These are phyloP conservation scores for Ciborinia camelliae DNA, from an alignment of 2,329 filamentous ascomycete genomes.

Conservation along the genomic window DNA sequence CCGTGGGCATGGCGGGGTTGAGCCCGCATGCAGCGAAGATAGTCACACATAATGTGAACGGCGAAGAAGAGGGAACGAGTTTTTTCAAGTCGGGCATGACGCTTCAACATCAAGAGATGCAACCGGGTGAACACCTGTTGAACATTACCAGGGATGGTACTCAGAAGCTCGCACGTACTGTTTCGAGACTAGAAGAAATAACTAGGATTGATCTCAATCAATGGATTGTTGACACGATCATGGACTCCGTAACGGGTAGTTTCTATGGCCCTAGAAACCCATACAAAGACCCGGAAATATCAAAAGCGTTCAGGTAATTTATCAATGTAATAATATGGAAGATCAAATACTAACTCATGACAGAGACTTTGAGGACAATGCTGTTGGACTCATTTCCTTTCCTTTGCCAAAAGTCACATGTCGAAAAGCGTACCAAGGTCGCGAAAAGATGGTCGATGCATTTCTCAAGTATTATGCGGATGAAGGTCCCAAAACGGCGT, in stretches of 20 bases:
- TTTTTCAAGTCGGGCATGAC: not conserved
- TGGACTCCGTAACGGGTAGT: not conserved
- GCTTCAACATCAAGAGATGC: not conserved
- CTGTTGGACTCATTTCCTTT: not conserved
- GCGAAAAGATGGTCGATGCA: not conserved
- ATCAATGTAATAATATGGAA: not conserved
- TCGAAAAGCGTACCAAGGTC: not conserved
- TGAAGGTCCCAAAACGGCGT: not conserved
- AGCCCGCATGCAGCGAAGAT: not conserved
- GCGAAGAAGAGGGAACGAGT: not conserved
- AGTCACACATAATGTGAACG: not conserved
- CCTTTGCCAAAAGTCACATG: not conserved
- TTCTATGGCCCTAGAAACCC: slow-evolving; percentile 3
- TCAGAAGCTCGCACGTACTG: not conserved
- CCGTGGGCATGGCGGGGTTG: not conserved
- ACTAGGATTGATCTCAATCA: not conserved
- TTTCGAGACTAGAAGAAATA: not conserved
- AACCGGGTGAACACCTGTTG: not conserved
- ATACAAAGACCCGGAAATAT: not conserved
- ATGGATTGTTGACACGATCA: not conserved
- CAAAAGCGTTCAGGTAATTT: slow-evolving; percentile 1
- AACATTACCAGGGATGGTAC: not conserved
- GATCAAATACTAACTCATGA: not conserved
- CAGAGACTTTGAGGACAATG: slow-evolving; percentile 4
- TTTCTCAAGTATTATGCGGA: slow-evolving; percentile 2